These are phyloP conservation scores for Gaertneriomyces sp. DNA, from an alignment of 192 early-diverging fungal species.

Conservation along the genomic window DNA sequence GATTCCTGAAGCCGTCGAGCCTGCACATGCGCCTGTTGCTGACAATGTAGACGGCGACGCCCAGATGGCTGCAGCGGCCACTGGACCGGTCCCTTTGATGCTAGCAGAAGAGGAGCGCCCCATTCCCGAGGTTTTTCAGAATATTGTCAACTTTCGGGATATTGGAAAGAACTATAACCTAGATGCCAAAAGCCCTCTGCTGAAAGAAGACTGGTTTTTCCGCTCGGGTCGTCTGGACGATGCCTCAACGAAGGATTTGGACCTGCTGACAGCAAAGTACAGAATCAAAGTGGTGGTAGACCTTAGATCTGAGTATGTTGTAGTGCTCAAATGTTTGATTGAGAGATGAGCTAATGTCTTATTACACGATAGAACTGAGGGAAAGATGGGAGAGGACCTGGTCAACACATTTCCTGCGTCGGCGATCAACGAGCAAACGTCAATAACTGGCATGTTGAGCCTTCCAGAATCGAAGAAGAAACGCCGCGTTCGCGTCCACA, in stretches of 20 bases:
- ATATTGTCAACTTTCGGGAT: conserved; percentile 39
- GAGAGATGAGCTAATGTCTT: background rate
- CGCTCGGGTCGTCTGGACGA: conserved; percentile 42
- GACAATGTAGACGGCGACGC: background rate
- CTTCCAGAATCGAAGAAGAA: too few relatives aligned
- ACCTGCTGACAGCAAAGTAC: conserved; percentile 23
- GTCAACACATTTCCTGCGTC: conserved; percentile 37
- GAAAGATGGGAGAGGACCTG: conserved; percentile 26
- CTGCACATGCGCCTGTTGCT: background rate
- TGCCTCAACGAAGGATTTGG: conserved; percentile 31
- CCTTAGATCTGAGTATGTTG: conserved; percentile 30
- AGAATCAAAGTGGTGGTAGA: conserved; percentile 42
- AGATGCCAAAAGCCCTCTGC: conserved; percentile 16
- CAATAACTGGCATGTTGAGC: too few relatives aligned
- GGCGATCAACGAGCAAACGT: conserved; percentile 26
- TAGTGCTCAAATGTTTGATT: background rate
- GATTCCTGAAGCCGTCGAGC: conserved; percentile 5
- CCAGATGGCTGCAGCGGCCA: background rate
- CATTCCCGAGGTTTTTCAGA: conserved; percentile 26
- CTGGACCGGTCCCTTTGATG: background rate
- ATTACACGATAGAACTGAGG: conserved; percentile 13
- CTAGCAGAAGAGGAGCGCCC: conserved; percentile 14
- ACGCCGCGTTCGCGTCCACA: too few relatives aligned
- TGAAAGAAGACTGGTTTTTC: conserved; percentile 36
- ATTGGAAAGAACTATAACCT: conserved; percentile 27